These are phyloP conservation scores for Iris pallida DNA, from an alignment of 116 monocot genomes.

Conservation along the genomic window DNA sequence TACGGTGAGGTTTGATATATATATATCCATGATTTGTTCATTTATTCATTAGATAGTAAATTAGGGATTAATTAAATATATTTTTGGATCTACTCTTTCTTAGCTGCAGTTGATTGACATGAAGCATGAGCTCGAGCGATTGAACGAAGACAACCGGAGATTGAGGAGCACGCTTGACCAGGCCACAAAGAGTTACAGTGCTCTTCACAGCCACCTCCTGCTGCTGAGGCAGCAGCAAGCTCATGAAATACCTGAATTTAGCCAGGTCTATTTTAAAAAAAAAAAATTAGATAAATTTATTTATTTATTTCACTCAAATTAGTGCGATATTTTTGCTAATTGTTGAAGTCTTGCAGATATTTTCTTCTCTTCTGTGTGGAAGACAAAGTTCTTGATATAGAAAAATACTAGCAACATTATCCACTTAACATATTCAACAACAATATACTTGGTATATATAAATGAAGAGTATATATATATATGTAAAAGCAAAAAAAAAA, in stretches of 20 bases:
- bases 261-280: neutral
- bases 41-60: too few species aligned
- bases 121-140: conserved; percentile 27
- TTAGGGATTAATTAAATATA: too few species aligned
- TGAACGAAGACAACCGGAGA: conserved; percentile 38
- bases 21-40: too few species aligned
- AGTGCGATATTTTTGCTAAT: neutral
- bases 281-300: too few species aligned
- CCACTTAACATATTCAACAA: too few species aligned
- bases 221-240: conserved; percentile 22
- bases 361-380: neutral
- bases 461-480: too few species aligned
- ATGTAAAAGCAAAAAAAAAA: too few species aligned
- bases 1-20: too few species aligned
- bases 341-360: neutral
- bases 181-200: conserved; percentile 31
- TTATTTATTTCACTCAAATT: neutral
- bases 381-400: too few species aligned
- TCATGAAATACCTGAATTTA: neutral
- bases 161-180: conserved; percentile 40
- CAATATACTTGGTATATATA: too few species aligned
- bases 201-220: conserved; percentile 28
- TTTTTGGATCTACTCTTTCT: too few species aligned
- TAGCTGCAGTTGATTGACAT: conserved; percentile 19
- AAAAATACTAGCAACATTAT: too few species aligned